Evolutionary conservation across 768 basidiomycete genomes (phyloP).

Genomic region (Pleurotus eryngii): DNA sequence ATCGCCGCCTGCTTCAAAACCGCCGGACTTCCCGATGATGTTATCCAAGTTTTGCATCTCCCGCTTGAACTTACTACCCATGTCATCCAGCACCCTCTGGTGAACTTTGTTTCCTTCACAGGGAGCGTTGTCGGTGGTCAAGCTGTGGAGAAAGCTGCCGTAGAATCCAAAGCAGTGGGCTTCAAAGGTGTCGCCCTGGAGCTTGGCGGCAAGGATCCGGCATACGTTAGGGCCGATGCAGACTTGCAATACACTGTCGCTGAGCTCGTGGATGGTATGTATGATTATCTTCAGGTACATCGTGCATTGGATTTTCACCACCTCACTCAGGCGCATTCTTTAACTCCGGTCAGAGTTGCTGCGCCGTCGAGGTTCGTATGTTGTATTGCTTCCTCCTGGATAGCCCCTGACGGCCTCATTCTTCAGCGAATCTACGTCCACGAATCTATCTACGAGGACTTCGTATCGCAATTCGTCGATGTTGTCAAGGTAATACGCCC

Average conservation of each 20-base stretch:
- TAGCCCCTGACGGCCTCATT: not conserved
- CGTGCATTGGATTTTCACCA: not conserved
- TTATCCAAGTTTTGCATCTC: conserved; percentile 76
- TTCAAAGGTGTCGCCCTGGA: conserved; percentile 90
- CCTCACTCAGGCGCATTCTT: conserved; percentile 75
- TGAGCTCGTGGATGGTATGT: conserved; percentile 86
- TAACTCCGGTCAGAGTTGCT: conserved; percentile 98
- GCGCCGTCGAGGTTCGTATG: conserved; percentile 73
- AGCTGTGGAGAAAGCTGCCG: conserved; percentile 70
- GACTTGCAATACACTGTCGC: conserved; percentile 78
- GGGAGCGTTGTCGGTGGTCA: conserved; percentile 78
- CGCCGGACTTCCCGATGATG: conserved; percentile 75
- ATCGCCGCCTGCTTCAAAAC: conserved; percentile 63
- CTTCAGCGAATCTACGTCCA: conserved; percentile 90
- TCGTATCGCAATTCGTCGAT: conserved; percentile 71
- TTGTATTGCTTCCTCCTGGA: not conserved
- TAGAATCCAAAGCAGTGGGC: conserved; percentile 39
- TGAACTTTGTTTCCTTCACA: conserved; percentile 89
- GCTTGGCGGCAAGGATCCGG: conserved; percentile 98
- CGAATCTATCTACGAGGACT: conserved; percentile 73
- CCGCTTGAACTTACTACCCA: conserved; percentile 56
- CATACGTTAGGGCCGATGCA: conserved; percentile 88
- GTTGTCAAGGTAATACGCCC: conserved; percentile 57
- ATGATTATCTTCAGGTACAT: not conserved
- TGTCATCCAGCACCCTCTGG: conserved; percentile 58